phyloP scores from a whole-genome alignment of 169 alveolate genomes.

The Besnoitia besnoiti region DNA sequence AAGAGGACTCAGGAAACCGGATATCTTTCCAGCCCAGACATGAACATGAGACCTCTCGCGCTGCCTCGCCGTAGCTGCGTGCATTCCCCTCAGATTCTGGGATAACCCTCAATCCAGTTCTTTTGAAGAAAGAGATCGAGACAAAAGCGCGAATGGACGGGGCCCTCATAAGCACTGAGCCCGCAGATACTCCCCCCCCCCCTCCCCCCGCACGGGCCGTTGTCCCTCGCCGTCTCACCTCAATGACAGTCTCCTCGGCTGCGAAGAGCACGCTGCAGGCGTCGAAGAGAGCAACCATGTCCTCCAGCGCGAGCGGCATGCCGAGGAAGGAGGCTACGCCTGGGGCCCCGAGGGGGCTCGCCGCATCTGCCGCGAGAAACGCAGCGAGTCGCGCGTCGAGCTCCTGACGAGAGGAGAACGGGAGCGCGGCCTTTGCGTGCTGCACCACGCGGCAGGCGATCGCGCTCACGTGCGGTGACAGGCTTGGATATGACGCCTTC shows the following conservation, averaged over 20 bases:
- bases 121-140: too few species aligned
- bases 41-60: too few species aligned
- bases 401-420: background rate
- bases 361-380: background rate
- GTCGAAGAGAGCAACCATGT: background rate
- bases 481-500: background rate
- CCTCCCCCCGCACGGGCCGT: too few species aligned
- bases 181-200: too few species aligned
- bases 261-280: background rate
- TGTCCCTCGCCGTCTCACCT: background rate
- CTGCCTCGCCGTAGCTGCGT: too few species aligned
- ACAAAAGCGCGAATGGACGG: too few species aligned
- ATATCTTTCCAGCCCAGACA: too few species aligned
- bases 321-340: background rate
- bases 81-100: too few species aligned
- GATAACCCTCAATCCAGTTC: too few species aligned
- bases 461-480: background rate
- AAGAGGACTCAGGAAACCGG: background rate
- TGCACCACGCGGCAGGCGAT: background rate
- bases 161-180: too few species aligned
- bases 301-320: background rate
- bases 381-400: background rate
- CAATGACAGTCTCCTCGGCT: background rate
- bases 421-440: background rate
- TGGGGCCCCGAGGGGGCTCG: background rate